Conservation (phyloP, 495 filamentous ascomycete species). For the Hypoxylon intermedium region DNA sequence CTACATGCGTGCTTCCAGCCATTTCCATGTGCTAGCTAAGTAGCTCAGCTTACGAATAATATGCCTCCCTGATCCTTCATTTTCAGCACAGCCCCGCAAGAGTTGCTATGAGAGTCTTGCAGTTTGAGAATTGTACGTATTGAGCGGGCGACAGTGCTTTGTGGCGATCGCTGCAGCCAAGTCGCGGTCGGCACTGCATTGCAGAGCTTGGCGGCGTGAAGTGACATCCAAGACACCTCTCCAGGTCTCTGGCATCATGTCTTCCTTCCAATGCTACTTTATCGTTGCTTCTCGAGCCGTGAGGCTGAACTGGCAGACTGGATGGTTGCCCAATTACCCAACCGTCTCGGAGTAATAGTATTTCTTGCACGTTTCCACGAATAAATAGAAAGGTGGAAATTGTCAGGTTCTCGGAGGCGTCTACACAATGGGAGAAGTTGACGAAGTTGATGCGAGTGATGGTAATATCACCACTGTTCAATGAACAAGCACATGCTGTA, state of each 20-base stretch:
- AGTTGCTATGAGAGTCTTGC: not conserved
- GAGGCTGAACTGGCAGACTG: not conserved
- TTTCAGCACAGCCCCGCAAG: conserved; percentile 4
- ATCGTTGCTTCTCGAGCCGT: not conserved
- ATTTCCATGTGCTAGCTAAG: not conserved
- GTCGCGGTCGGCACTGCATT: conserved; percentile 11
- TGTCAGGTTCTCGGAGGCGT: too few species aligned
- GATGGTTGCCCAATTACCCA: too few species aligned
- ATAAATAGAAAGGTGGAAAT: too few species aligned
- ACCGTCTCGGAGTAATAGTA: too few species aligned
- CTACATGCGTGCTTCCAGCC: conserved; percentile 1
- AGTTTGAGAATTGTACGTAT: not conserved
- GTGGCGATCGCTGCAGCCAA: conserved; percentile 7
- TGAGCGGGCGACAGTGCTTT: not conserved
- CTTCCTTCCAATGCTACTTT: not conserved
- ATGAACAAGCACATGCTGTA: too few species aligned
- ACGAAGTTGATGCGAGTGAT: too few species aligned
- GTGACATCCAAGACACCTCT: not conserved
- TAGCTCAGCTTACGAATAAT: conserved; percentile 27
- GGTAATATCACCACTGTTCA: too few species aligned
- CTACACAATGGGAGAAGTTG: too few species aligned
- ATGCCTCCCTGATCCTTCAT: conserved; percentile 10
- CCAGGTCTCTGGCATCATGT: not conserved
- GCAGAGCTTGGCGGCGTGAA: not conserved
- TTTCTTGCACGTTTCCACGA: too few species aligned